A percentile compares a stretch with the other conserved stretches of the same genome.
These are phyloP conservation scores for Pleurotus salmoneostramineus DNA, from an alignment of 768 basidiomycete species.

Conservation along the genomic window DNA sequence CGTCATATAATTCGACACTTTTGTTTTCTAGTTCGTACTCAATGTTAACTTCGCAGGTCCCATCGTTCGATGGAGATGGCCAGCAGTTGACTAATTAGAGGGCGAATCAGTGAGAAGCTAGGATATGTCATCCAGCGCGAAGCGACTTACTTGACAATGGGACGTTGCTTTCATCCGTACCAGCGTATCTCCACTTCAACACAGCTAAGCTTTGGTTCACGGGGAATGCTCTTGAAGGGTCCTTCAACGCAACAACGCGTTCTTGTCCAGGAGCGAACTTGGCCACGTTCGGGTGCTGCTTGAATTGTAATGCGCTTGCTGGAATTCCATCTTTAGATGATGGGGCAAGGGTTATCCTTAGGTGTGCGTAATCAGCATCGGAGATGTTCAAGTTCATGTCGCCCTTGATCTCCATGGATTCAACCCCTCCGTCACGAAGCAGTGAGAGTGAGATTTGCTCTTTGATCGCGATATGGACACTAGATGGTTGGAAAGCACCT, in stretches of 20 bases:
- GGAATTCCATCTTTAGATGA: conserved; percentile 43
- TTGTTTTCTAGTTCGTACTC: conserved; percentile 96
- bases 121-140: too few species aligned
- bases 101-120: conserved; percentile 1
- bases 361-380: conserved; percentile 66
- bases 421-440: conserved; percentile 86
- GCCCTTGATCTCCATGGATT: conserved; percentile 88
- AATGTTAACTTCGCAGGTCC: conserved; percentile 92
- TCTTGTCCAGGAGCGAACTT: conserved; percentile 70
- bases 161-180: conserved; percentile 88
- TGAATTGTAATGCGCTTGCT: conserved; percentile 79
- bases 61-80: conserved; percentile 90
- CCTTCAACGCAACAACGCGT: conserved; percentile 77
- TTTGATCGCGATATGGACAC: conserved; percentile 83
- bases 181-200: conserved; percentile 88
- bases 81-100: conserved; percentile 84
- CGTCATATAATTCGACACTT: conserved; percentile 74
- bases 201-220: conserved; percentile 85
- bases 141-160: conserved; percentile 79
- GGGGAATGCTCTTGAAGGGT: conserved; percentile 78
- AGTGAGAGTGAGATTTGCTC: conserved; percentile 81
- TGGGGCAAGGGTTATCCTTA: conserved; percentile 63
- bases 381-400: conserved; percentile 91
- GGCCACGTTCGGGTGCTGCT: conserved; percentile 93
- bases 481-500: conserved; percentile 23